A percentile compares a stretch with the other conserved stretches of the same genome.
Conservation (phyloP, 2,329 filamentous ascomycete genomes). For the Talaromyces sp. region DNA sequence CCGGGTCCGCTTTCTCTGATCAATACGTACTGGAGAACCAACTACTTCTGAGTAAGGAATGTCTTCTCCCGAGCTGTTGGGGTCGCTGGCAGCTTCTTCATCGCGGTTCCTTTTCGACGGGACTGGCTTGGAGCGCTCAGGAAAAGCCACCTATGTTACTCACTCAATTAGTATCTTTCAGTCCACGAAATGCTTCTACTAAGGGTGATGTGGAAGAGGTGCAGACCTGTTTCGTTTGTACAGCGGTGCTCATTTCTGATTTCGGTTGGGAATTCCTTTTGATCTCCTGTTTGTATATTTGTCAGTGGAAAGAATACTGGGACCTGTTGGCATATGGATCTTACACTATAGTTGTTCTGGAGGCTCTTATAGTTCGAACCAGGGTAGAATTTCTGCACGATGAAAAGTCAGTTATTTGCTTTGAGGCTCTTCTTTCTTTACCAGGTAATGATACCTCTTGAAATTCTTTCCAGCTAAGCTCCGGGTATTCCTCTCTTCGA, state of each 20-base stretch:
- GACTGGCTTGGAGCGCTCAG: background rate
- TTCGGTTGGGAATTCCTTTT: too few relatives aligned
- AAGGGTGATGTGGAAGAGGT: background rate
- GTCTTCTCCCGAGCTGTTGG: background rate
- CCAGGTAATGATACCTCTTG: background rate
- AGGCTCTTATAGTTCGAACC: background rate
- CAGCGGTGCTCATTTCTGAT: background rate
- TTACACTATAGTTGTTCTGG: background rate
- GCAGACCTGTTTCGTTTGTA: background rate
- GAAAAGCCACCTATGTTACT: background rate
- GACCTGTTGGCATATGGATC: too few relatives aligned
- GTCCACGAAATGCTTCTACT: background rate
- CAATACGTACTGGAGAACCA: background rate
- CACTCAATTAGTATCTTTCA: background rate
- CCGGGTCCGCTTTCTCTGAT: background rate
- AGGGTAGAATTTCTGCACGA: background rate
- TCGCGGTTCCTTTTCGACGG: background rate
- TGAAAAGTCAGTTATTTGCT: background rate
- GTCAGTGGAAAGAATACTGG: too few relatives aligned
- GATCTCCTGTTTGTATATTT: too few relatives aligned
- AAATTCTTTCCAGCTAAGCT: background rate
- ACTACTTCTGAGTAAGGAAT: background rate
- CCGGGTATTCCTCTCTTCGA: background rate
- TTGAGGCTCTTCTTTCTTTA: too few relatives aligned
- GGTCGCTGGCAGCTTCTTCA: background rate